These are phyloP conservation scores for Coemansia sp. DNA, from an alignment of 192 early-diverging fungal species.

Conservation along the genomic window DNA sequence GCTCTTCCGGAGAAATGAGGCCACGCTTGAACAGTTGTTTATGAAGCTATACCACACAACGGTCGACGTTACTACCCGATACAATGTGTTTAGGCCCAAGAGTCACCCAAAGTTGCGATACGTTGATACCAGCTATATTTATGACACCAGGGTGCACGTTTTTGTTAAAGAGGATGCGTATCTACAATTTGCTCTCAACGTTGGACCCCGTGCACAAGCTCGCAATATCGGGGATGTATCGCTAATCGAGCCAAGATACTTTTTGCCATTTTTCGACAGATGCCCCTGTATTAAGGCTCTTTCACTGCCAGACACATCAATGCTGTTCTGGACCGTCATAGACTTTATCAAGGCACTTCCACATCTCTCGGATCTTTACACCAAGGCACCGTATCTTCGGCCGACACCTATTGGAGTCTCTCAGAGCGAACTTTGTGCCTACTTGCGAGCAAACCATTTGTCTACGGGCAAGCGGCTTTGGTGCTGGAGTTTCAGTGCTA, in stretches of 20 bases:
- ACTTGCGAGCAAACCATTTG: background rate
- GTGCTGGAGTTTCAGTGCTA: too few relatives aligned
- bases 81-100: background rate
- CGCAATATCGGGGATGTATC: background rate
- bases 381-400: background rate
- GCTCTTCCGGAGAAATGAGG: background rate
- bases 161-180: background rate
- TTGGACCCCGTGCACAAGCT: background rate
- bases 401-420: background rate
- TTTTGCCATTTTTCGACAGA: background rate
- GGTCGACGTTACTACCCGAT: background rate
- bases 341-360: background rate
- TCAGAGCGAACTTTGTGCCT: background rate
- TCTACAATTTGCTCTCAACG: background rate
- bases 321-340: background rate
- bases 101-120: background rate
- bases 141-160: background rate
- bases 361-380: background rate
- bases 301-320: background rate
- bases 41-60: background rate
- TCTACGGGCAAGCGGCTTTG: background rate
- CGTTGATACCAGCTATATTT: background rate
- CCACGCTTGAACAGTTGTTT: background rate
- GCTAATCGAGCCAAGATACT: background rate
- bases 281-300: background rate